These are phyloP conservation scores for Puccinia triticina DNA, from an alignment of 1,284 basidiomycete species.

Conservation along the genomic window DNA sequence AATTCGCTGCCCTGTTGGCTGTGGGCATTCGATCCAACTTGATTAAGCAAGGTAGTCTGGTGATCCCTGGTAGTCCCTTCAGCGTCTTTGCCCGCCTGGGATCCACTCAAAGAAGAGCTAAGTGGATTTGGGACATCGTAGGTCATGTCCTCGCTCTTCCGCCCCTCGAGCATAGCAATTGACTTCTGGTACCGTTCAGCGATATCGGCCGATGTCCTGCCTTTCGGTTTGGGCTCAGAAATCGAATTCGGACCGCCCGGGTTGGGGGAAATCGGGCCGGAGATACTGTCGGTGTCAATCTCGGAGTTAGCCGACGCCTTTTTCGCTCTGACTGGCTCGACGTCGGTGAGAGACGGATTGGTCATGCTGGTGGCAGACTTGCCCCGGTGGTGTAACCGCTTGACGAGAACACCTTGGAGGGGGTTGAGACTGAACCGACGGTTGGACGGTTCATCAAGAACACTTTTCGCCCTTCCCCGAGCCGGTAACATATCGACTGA, in stretches of 20 bases:
- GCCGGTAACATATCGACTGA: background rate
- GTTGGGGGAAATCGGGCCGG: background rate
- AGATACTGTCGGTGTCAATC: background rate
- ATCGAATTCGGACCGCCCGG: background rate
- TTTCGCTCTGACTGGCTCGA: conserved; percentile 4
- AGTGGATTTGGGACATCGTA: conserved; percentile 16
- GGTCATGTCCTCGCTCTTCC: conserved; percentile 39
- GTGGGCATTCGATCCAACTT: conserved; percentile 1
- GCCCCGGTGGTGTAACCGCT: conserved; percentile 27
- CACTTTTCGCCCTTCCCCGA: conserved; percentile 14
- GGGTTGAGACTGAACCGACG: conserved; percentile 21
- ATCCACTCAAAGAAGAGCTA: background rate
- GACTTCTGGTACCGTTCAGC: conserved; percentile 41
- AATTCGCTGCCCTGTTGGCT: conserved; percentile 22
- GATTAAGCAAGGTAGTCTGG: background rate
- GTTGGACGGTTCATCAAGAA: conserved; percentile 24
- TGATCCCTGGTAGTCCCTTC: conserved; percentile 13
- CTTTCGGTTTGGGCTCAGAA: conserved; percentile 20
- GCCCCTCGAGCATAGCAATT: conserved; percentile 36
- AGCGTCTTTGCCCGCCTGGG: background rate
- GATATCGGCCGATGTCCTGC: conserved; percentile 47
- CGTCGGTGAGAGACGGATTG: background rate
- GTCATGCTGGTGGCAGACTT: conserved; percentile 11
- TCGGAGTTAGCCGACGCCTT: background rate
- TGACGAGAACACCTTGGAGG: background rate